Evolutionary conservation across 352 stramenopile genomes (phyloP).

Genomic region (Globisporangium abappressorium): DNA sequence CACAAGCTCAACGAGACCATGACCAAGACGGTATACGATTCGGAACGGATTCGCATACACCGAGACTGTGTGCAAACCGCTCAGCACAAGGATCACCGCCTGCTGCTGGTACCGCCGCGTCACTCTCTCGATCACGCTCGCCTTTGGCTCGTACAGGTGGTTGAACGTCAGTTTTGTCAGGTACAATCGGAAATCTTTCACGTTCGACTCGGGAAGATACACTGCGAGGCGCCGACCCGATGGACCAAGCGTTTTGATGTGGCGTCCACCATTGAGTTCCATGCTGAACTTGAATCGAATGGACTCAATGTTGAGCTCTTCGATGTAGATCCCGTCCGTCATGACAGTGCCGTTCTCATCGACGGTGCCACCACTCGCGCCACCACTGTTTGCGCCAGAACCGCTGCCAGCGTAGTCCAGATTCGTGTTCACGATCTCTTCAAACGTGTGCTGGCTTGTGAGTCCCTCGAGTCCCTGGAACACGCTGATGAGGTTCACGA

Average conservation of each 20-base stretch:
- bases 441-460: slow-evolving; percentile 69
- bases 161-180: slow-evolving; percentile 80
- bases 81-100: slow-evolving; percentile 80
- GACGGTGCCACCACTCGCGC: slow-evolving; percentile 21
- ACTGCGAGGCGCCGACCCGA: slow-evolving; percentile 69
- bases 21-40: slow-evolving; percentile 82
- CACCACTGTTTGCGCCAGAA: slow-evolving; percentile 21
- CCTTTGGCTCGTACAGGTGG: slow-evolving; percentile 80
- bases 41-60: slow-evolving; percentile 88
- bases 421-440: slow-evolving; percentile 78
- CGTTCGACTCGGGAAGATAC: slow-evolving; percentile 87
- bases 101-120: slow-evolving; percentile 83
- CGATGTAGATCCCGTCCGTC: slow-evolving; percentile 79
- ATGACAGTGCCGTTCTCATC: slow-evolving; percentile 21
- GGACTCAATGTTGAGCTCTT: slow-evolving; percentile 82
- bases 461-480: slow-evolving; percentile 84
- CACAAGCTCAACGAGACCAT: slow-evolving; percentile 80
- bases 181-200: slow-evolving; percentile 86
- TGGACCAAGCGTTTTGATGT: slow-evolving; percentile 82
- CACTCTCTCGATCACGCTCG: slow-evolving; percentile 72
- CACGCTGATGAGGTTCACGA: slow-evolving; percentile 87
- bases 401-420: slow-evolving; percentile 48
- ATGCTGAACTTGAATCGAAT: slow-evolving; percentile 86
- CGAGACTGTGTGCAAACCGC: slow-evolving; percentile 81
- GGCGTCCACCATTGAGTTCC: slow-evolving; percentile 79